Base-by-base conservation (phyloP, 305 asterid genomes). In the Fraxinus dipetala region DNA sequence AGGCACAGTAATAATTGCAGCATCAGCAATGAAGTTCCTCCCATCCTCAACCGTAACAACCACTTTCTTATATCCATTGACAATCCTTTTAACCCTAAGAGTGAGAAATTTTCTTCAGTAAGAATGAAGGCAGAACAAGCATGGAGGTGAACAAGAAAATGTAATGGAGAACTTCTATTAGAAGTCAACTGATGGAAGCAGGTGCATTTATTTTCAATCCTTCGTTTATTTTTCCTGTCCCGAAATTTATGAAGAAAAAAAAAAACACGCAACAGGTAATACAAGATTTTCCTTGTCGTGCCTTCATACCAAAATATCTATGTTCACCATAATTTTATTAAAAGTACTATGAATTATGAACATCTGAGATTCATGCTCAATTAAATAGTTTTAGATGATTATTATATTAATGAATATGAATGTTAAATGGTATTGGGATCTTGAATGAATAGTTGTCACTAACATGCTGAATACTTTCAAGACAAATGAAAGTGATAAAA, bases 1-100 rank as follows among this genome's bases (percentile, higher is more conserved):
- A 16, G 99, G 99, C 76, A 94, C 98, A 18, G 99, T 93, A 82
- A 96, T 51, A 40, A 96, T 92, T 77, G 92, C 97, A 82, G 97
- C 95, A 89, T 96, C 97, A 30, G 98, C 97, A 72, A 91, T 89
- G 80, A 93, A 91, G 81, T 69, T 86, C 83, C 88, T 90, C 80
- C 99, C 99, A 35, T 92, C 96, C 81, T 93, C 97, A 28, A 90
- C 85, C 77, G 94, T 87, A 31, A 96, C 91, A 77, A 77, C 83
- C 84, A 94, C 99, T 86, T 92, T 91, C 43, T 90, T 90, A 80
- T 89, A 92, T 79, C 96, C 93, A 61, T 92, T 88, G 9, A 78
- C 85, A 77, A 96, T 89, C 84, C 85, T 91, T 76, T 86, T 90
- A 56, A 94, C 99, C 92, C 99, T 96, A 87, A 65, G 59, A 72